Evolutionary conservation across 129 eudicot species (phyloP).

Genomic region (Oenanthe sinensis): DNA sequence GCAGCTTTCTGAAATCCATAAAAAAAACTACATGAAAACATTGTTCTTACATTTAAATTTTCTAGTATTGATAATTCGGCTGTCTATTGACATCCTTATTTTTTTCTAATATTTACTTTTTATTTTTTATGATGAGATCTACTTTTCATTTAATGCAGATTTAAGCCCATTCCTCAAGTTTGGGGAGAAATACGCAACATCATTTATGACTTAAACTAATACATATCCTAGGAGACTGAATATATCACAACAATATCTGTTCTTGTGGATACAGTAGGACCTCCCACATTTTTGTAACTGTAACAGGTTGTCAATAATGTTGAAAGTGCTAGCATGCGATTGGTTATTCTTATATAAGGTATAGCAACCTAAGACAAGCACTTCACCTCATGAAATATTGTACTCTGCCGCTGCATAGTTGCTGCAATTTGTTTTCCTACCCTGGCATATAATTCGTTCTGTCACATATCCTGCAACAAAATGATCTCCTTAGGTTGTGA

Average conservation of each 20-base stretch:
- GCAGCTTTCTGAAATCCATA: neutral
- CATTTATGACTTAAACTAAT: neutral
- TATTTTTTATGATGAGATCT: neutral
- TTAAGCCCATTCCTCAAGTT: neutral
- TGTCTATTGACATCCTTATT: neutral
- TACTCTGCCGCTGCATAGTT: slow-evolving; percentile 29
- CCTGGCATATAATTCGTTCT: slow-evolving; percentile 30
- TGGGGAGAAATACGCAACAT: neutral
- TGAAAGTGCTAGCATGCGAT: neutral
- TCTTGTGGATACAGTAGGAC: neutral
- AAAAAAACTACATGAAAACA: neutral
- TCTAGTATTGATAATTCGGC: neutral
- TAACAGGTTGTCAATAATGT: neutral
- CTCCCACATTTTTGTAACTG: neutral
- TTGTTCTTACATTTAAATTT: neutral
- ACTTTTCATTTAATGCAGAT: neutral
- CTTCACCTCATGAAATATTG: slow-evolving; percentile 15
- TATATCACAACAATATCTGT: neutral
- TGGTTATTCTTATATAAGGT: neutral
- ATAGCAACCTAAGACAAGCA: neutral
- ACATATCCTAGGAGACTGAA: neutral
- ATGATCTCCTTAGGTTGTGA: neutral
- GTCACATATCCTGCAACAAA: slow-evolving; percentile 38
- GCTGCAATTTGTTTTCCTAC: slow-evolving; percentile 18
- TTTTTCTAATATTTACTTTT: neutral